phyloP scores from a whole-genome alignment of 2,329 filamentous ascomycete species.

The Colletotrichum eremochloae region DNA sequence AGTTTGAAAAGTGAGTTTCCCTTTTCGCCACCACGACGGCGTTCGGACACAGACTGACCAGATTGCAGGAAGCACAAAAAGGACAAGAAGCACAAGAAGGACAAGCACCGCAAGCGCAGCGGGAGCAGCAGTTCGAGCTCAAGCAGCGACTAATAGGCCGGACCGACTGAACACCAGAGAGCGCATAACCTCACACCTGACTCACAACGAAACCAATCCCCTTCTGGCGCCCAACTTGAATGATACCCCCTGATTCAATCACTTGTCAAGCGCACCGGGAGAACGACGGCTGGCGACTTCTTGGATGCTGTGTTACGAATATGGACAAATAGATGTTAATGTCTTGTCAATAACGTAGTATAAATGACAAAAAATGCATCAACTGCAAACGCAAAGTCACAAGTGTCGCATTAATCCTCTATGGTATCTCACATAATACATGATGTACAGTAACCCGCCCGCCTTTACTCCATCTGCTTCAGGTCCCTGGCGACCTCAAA shows the following conservation, averaged over 20 bases:
- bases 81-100: conserved; percentile 51
- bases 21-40: too few relatives aligned
- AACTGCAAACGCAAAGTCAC: not conserved
- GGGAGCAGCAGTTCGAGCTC: conserved; percentile 40
- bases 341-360: not conserved
- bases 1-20: conserved; percentile 50
- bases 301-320: not conserved
- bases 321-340: conserved; percentile 27
- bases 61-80: conserved; percentile 44
- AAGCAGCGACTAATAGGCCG: conserved; percentile 17
- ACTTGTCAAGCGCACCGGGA: conserved; percentile 12
- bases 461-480: conserved; percentile 57
- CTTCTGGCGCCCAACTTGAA: conserved; percentile 15
- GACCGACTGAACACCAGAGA: accelerated
- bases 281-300: conserved; percentile 12
- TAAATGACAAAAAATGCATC: not conserved
- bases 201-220: not conserved
- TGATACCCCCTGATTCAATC: conserved; percentile 22
- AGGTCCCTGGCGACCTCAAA: conserved; percentile 74
- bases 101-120: conserved; percentile 40
- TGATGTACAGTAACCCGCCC: not conserved
- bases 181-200: not conserved
- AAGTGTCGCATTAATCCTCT: conserved; percentile 6
- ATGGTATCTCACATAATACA: conserved; percentile 26
- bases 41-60: not conserved